A percentile compares a stretch with the other conserved stretches of the same genome.
Conservation (phyloP, 2,329 filamentous ascomycete species). For the Pseudocercospora vitis region DNA sequence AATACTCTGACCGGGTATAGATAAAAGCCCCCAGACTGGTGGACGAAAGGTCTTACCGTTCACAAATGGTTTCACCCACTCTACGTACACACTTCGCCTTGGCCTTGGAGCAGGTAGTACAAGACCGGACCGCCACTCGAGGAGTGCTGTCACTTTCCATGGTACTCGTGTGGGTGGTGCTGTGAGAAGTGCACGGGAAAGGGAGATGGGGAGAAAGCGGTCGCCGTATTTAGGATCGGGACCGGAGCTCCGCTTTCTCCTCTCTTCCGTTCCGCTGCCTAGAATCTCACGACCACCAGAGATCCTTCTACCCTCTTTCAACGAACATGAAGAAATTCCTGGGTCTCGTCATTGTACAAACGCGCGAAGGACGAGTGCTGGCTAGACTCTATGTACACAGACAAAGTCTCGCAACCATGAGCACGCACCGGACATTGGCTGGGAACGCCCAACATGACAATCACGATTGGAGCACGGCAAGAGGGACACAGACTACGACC, state of each 20-base stretch:
- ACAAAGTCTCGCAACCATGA: no score
- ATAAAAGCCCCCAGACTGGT: neutral
- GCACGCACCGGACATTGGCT: neutral
- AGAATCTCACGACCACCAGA: neutral
- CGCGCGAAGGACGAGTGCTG: no score
- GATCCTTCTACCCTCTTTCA: neutral
- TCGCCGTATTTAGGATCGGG: neutral
- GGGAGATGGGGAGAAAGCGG: neutral
- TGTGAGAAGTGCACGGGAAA: neutral
- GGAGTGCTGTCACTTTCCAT: slow-evolving; percentile 6
- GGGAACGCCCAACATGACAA: neutral
- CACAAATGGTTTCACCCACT: slow-evolving; percentile 29
- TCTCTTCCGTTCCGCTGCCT: neutral
- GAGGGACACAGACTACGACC: neutral
- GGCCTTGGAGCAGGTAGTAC: slow-evolving; percentile 36
- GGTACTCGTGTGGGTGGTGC: neutral
- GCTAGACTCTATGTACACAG: no score
- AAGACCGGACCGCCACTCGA: slow-evolving; percentile 23
- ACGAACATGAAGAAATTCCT: no score
- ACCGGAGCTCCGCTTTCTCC: neutral
- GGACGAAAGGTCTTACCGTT: slow-evolving; percentile 25
- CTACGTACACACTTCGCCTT: slow-evolving; percentile 38
- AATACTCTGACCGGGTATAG: neutral
- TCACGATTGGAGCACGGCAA: neutral
- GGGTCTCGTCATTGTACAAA: no score